Evolutionary conservation across 2,329 filamentous ascomycete genomes (phyloP).

Genomic region (Didymella exigua): DNA sequence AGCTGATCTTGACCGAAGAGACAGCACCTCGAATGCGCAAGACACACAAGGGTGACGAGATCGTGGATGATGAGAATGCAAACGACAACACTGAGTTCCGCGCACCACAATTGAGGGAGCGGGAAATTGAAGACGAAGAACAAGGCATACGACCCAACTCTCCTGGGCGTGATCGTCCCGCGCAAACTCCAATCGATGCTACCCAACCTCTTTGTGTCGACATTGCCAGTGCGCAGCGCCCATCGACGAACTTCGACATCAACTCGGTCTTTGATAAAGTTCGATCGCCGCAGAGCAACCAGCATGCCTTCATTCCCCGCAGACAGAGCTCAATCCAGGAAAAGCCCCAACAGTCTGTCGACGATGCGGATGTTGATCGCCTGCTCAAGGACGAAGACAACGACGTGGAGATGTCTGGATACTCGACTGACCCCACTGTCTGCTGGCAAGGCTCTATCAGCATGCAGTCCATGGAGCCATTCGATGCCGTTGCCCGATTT

Average conservation of each 20-base stretch:
- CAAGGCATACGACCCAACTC: constrained; percentile 23
- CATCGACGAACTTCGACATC: constrained; percentile 76
- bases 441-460: constrained; percentile 50
- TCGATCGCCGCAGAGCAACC: constrained; percentile 68
- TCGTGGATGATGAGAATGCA: constrained; percentile 73
- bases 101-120: constrained; percentile 33
- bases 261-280: constrained; percentile 85
- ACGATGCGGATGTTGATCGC: constrained; percentile 88
- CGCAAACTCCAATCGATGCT: constrained; percentile 26
- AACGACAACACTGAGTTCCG: constrained; percentile 36
- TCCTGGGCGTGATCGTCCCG: constrained; percentile 22
- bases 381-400: constrained; percentile 82
- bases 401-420: constrained; percentile 76
- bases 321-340: constrained; percentile 57
- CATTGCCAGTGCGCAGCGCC: constrained; percentile 53
- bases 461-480: constrained; percentile 79
- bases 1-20: constrained; percentile 78
- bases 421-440: constrained; percentile 75
- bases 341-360: constrained; percentile 61
- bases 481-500: constrained; percentile 78
- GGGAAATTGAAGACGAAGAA: constrained; percentile 35
- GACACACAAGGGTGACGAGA: constrained; percentile 94
- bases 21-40: constrained; percentile 78
- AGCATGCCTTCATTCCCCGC: constrained; percentile 55
- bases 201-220: constrained; percentile 44